Percentiles rank a stretch among this genome's conserved stretches.
phyloP scores from a whole-genome alignment of 1,139 yeast species.

The Fermentozyma sake region DNA sequence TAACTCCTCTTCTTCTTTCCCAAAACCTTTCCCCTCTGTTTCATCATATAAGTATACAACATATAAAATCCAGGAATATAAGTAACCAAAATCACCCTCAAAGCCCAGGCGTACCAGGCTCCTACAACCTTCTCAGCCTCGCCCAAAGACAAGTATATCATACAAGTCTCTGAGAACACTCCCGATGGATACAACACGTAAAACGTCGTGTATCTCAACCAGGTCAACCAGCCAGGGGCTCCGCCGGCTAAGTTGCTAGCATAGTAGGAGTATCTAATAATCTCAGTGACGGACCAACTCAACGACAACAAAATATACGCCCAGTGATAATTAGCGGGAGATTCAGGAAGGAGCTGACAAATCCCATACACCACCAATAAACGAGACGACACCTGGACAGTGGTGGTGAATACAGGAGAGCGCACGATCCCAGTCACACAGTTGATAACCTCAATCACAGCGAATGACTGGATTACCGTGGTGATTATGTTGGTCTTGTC shows the following conservation, averaged over 20 bases:
- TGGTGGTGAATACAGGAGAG: conserved; percentile 80
- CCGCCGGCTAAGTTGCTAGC: conserved; percentile 61
- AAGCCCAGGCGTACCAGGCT: conserved; percentile 47
- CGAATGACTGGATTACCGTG: conserved; percentile 74
- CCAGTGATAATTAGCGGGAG: conserved; percentile 59
- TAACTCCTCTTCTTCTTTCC: conserved; percentile 16
- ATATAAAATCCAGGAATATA: conserved; percentile 87
- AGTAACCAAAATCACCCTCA: conserved; percentile 54
- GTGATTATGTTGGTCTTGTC: conserved; percentile 56
- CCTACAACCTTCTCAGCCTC: conserved; percentile 56
- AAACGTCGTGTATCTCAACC: conserved; percentile 81
- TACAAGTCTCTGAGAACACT: conserved; percentile 74
- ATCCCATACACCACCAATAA: conserved; percentile 81
- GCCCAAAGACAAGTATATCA: conserved; percentile 64
- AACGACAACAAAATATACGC: conserved; percentile 61
- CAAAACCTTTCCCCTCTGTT: conserved; percentile 73
- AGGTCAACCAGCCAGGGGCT: conserved; percentile 61
- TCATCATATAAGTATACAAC: conserved; percentile 83
- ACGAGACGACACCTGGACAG: conserved; percentile 83
- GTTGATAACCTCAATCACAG: conserved; percentile 77
- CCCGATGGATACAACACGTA: conserved; percentile 86
- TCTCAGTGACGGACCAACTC: conserved; percentile 92
- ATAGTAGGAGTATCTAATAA: conserved; percentile 81
- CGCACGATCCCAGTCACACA: conserved; percentile 74
- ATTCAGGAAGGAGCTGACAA: conserved; percentile 64